phyloP scores from a whole-genome alignment of 2,329 filamentous ascomycete genomes.

The Aspergillus proliferans region DNA sequence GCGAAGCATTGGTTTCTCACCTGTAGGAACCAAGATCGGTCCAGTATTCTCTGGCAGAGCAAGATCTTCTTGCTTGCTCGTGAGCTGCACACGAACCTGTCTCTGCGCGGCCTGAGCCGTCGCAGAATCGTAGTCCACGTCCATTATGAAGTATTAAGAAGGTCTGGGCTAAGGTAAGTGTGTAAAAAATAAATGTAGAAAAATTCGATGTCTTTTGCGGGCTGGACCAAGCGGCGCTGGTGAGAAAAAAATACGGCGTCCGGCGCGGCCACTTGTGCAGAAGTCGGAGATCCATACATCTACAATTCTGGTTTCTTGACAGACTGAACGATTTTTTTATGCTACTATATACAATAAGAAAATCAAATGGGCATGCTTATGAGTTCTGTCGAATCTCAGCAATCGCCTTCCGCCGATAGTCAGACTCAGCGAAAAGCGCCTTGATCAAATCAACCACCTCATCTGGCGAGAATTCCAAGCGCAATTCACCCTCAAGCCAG shows the following conservation, averaged over 20 bases:
- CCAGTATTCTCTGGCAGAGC: conserved; percentile 49
- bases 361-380: background rate
- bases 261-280: conserved; percentile 36
- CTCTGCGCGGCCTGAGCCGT: conserved; percentile 26
- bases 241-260: conserved; percentile 36
- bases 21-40: conserved; percentile 53
- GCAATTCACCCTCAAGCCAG: conserved; percentile 59
- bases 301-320: too few species aligned
- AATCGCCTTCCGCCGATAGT: conserved; percentile 53
- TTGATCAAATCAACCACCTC: conserved; percentile 59
- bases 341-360: background rate
- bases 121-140: conserved; percentile 16
- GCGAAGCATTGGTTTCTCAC: conserved; percentile 23
- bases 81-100: conserved; percentile 52
- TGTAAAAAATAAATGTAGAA: background rate
- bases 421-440: conserved; percentile 59
- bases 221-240: conserved; percentile 22
- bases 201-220: conserved; percentile 20
- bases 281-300: conserved; percentile 26
- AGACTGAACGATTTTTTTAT: background rate
- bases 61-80: conserved; percentile 48
- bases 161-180: background rate
- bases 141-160: conserved; percentile 16
- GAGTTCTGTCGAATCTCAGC: conserved; percentile 45
- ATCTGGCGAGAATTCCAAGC: conserved; percentile 55